Conservation (phyloP, 2,329 filamentous ascomycete species). For the Juglanconis oblonga region DNA sequence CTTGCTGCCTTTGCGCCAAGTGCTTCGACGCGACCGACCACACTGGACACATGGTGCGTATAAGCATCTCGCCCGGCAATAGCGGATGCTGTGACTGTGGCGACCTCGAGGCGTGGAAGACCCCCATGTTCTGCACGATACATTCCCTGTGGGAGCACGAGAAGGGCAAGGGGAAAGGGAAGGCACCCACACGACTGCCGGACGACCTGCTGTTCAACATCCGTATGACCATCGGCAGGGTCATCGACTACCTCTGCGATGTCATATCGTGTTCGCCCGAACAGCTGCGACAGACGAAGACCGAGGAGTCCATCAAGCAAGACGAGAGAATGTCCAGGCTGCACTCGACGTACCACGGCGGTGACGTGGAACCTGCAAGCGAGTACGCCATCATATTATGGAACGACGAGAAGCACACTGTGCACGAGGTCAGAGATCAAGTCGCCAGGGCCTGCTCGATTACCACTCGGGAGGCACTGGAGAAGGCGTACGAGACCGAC, state of each 20-base stretch:
- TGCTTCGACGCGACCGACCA: constrained; percentile 97
- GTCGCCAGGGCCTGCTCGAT: constrained; percentile 85
- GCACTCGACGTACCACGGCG: constrained; percentile 70
- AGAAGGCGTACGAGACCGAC: constrained; percentile 84
- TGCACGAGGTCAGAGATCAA: constrained; percentile 85
- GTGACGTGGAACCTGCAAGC: constrained; percentile 61
- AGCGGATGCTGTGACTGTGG: constrained; percentile 97
- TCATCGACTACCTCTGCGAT: constrained; percentile 93
- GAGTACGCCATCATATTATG: constrained; percentile 87
- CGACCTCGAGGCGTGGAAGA: constrained; percentile 89
- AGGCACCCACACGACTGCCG: constrained; percentile 60
- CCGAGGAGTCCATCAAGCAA: constrained; percentile 71
- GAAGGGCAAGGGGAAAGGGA: constrained; percentile 58
- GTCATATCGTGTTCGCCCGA: constrained; percentile 97
- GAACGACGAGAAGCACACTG: constrained; percentile 99
- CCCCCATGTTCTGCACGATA: constrained; percentile 87
- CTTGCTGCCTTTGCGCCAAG: constrained; percentile 87
- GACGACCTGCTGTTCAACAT: constrained; percentile 74
- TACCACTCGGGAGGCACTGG: constrained; percentile 63
- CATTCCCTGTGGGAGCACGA: constrained; percentile 65
- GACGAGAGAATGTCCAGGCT: constrained; percentile 82
- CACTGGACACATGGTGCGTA: constrained; percentile 85
- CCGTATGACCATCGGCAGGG: constrained; percentile 78
- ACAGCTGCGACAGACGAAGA: constrained; percentile 83
- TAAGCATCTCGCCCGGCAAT: constrained; percentile 84